A percentile compares a stretch with the other conserved stretches of the same genome.
phyloP scores from a whole-genome alignment of 768 basidiomycete genomes.

The Collybia sordida region DNA sequence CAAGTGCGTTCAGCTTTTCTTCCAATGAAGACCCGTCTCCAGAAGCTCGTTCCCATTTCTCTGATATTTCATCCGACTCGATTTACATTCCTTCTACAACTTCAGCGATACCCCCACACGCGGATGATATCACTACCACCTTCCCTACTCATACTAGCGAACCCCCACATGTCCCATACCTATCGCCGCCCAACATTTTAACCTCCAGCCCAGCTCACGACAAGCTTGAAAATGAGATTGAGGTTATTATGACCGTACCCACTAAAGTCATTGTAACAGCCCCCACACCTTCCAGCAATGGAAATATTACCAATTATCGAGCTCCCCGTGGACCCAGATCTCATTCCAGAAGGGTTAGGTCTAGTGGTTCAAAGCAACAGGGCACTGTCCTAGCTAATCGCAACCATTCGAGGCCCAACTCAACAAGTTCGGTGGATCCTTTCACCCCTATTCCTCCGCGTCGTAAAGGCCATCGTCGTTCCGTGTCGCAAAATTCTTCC shows the following conservation, averaged over 20 bases:
- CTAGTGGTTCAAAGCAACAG: constrained; percentile 21
- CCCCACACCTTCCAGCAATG: constrained; percentile 44
- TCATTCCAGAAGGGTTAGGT: constrained; percentile 29
- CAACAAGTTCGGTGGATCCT: constrained; percentile 23
- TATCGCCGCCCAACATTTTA: background rate
- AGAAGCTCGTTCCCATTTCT: constrained; percentile 25
- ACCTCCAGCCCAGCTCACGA: constrained; percentile 5
- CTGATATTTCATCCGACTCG: constrained; percentile 22
- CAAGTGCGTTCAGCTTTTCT: constrained; percentile 40
- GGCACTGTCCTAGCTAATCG: constrained; percentile 25
- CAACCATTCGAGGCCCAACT: constrained; percentile 15
- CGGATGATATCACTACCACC: constrained; percentile 9
- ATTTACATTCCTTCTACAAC: constrained; percentile 9
- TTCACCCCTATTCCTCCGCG: constrained; percentile 33
- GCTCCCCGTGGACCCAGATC: constrained; percentile 44
- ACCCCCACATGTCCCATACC: background rate
- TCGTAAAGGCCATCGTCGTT: constrained; percentile 23
- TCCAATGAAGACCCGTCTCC: constrained; percentile 28
- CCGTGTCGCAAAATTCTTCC: constrained; percentile 23
- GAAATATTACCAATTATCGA: constrained; percentile 28
- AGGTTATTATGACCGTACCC: constrained; percentile 44
- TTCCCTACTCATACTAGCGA: constrained; percentile 3
- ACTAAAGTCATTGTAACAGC: constrained; percentile 55
- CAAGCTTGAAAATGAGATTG: constrained; percentile 30
- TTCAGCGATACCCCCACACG: constrained; percentile 17